Conservation (phyloP, 345 rosid genomes). For the Salix udensis region DNA sequence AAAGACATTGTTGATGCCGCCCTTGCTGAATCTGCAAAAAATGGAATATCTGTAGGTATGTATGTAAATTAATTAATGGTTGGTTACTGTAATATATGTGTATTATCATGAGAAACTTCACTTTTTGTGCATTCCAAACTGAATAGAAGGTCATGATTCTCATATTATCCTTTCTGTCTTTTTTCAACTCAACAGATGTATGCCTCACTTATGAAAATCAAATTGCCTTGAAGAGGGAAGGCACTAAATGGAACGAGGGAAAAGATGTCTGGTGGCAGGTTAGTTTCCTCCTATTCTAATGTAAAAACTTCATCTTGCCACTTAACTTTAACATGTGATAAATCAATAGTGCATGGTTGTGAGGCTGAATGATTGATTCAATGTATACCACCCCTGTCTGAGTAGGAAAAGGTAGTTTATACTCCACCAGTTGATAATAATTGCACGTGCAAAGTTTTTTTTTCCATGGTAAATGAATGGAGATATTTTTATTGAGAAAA, state of each 20-base stretch:
- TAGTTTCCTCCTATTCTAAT: constrained; percentile 9
- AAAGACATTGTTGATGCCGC: constrained; percentile 94
- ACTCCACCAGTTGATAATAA: too few species aligned
- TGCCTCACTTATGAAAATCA: constrained; percentile 80
- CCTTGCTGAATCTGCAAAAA: constrained; percentile 53
- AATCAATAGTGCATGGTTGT: too few species aligned
- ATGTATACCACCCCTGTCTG: too few species aligned
- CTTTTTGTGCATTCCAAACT: neutral
- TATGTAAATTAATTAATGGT: too few species aligned
- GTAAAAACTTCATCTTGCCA: neutral
- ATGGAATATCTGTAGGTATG: constrained; percentile 77
- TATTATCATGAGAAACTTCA: neutral
- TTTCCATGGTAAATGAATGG: too few species aligned
- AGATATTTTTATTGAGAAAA: too few species aligned
- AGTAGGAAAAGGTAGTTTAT: too few species aligned
- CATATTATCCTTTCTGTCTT: constrained; percentile 1
- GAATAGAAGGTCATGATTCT: neutral
- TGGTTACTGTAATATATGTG: neutral
- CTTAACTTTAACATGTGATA: too few species aligned
- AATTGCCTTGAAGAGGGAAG: constrained; percentile 63
- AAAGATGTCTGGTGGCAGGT: constrained; percentile 99
- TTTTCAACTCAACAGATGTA: constrained; percentile 39
- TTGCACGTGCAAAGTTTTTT: too few species aligned
- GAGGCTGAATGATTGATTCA: too few species aligned
- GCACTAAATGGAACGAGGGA: constrained; percentile 80